Percentiles rank a stretch among this genome's conserved stretches.
Evolutionary conservation across 169 alveolate genomes (phyloP).

Genomic region (Plasmodium inui): DNA sequence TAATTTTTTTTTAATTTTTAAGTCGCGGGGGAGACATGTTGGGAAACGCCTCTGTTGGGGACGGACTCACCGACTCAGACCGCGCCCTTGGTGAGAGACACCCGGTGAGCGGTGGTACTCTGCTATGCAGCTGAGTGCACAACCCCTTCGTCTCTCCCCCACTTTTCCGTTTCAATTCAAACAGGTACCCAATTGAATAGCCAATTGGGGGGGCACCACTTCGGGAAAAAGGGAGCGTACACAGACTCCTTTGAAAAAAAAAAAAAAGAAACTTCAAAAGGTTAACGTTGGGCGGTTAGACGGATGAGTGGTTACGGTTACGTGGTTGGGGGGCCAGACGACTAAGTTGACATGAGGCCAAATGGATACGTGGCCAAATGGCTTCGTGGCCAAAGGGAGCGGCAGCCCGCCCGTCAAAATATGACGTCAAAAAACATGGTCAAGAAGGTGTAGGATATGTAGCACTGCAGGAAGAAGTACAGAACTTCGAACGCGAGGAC

Average conservation of each 20-base stretch:
- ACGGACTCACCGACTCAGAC: background rate
- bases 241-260: background rate
- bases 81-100: too few relatives aligned
- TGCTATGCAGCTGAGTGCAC: background rate
- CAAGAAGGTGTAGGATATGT: slow-evolving; percentile 90
- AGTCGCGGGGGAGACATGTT: background rate
- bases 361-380: background rate
- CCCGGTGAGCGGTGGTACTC: background rate
- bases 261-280: background rate
- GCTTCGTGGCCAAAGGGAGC: background rate
- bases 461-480: slow-evolving; percentile 90
- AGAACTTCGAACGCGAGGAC: slow-evolving; percentile 91
- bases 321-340: background rate
- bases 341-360: too few relatives aligned
- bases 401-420: slow-evolving; percentile 77
- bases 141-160: background rate
- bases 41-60: background rate
- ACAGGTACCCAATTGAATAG: background rate
- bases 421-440: slow-evolving; percentile 91
- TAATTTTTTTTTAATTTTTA: background rate
- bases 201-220: background rate
- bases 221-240: background rate
- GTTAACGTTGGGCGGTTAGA: background rate
- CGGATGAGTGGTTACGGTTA: background rate
- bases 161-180: background rate